Base-by-base conservation (phyloP, 306 rosid species). In the Cercis canadensis region DNA sequence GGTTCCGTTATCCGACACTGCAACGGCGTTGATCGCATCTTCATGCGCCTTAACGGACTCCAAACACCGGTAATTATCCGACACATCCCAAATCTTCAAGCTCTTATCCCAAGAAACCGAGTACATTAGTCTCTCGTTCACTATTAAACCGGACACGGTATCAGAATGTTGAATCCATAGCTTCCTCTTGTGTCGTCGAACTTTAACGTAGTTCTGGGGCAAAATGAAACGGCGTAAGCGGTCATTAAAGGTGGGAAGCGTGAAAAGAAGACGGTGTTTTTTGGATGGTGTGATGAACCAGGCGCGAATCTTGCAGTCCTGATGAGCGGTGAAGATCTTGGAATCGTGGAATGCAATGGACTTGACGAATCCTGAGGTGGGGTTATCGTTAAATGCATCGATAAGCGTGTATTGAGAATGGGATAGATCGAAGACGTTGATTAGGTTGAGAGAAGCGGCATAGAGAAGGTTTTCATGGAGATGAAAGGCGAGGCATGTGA, bases 101-200 rank as follows among this genome's bases (percentile, higher is more conserved):
- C 81, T 81, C 66, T 62, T 86, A 29, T 88, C 91, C 95, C 95
- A 88, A 3, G 95, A 88, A 70, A 75, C 79, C 0, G 95, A 88
- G 57, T 73, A 88, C 74, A 88, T 68, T 0, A 84, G 14, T 3
- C 65, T 75, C 14, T 65, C 24, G 13, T 75, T 62, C 0, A 86
- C 82, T 0, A 57, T 86, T 6, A 88, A 46, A 5, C 86, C 89
- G 0, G 91, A 81, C 0, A 88, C 89, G 0, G 91, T 75, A 16
- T 88, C 95, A 10, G 53, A 81, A 11, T 88, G 95, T 31, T 88
- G 80, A n/a, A 88, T 82, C 89, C 91, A 86, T 5, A 88, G 89
- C 40, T 70, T 63, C 54, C 62, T 69, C 45, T 70, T 72, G 73
- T 86, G 89, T 2, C 89, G 82, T 0, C 89, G 70, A 11, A 84